Base-by-base conservation (phyloP, 176 grass and related monocot genomes). In the Raddia guianensis region DNA sequence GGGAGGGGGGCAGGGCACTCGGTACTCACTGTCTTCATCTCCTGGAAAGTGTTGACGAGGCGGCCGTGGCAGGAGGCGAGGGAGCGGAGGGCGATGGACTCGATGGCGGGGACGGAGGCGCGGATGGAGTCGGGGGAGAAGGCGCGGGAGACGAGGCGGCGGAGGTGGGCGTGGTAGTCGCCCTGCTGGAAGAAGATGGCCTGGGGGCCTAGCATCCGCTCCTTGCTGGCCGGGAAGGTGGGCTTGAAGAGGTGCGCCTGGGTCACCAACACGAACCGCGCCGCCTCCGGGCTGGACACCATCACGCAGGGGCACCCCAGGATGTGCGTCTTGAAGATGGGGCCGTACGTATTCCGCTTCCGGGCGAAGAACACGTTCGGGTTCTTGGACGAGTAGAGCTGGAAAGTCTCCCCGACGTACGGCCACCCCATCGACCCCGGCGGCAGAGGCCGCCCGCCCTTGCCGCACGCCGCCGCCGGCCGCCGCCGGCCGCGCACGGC, bases 181-280 rank as follows among this genome's bases (percentile, higher is more conserved):
- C 97, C 97, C 74, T 93, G 91, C 86, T 99, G 97, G 81, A 99
- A 99, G 91, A 99, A 99, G 89, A 99, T 99, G 61, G 97, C 97
- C 91, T 91, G 88, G 1, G 72, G 91, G 0, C 97, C 97, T 12
- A 99, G 62, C 93, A 99, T 99, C 63, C 97, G 88, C 90, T 99
- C 97, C 87, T 99, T 99, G 90, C 97, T 99, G 5, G 87, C 97
- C 20, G 97, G 97, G 87, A 91, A 99, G 15, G 93, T 96, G 42
- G 97, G 97, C 77, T 96, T 99, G 91, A 99, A 99, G 43, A 95
- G 97, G 80, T 96, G 97, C 32, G 97, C 93, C 85, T 83, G 91
- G 7, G 88, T 99, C 12, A 96, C 93, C 7, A 99, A 91, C 78
- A 99, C 97, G 73, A 99, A 99, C 59, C 84, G 80, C 59, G 97